A percentile compares a stretch with the other conserved stretches of the same genome.
Conservation (phyloP, 2,329 filamentous ascomycete species). For the Ophiostoma sp. region DNA sequence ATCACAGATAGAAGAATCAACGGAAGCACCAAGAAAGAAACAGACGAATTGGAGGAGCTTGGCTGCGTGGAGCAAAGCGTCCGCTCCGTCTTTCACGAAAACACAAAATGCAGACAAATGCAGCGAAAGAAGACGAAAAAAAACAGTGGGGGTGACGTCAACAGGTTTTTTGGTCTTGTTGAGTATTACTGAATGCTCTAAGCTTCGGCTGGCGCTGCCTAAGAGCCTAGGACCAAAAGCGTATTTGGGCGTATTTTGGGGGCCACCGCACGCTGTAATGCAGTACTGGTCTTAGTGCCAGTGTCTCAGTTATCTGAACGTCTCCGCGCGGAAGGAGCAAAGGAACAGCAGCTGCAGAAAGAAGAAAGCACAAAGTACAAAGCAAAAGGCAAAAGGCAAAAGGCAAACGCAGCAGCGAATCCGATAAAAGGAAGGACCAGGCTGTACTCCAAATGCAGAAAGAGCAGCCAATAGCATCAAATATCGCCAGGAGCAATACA, state of each 20-base stretch:
- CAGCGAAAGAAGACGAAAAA: not conserved
- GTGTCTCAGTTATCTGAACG: not conserved
- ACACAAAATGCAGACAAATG: not conserved
- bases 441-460: not conserved
- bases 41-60: not conserved
- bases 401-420: not conserved
- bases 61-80: not conserved
- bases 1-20: slow-evolving; percentile 1
- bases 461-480: not conserved
- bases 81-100: not conserved
- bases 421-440: not conserved
- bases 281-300: not conserved
- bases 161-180: not conserved
- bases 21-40: not conserved
- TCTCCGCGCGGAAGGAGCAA: not conserved
- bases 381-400: not conserved
- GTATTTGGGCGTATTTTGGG: not conserved
- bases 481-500: too few species aligned
- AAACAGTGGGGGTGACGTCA: slow-evolving; percentile 14
- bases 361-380: not conserved
- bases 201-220: not conserved
- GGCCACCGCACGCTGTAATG: not conserved
- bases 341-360: not conserved
- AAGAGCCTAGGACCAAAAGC: not conserved
- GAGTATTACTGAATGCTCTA: not conserved